Conservation (phyloP, 148 eudicot genomes). For the Silene latifolia region DNA sequence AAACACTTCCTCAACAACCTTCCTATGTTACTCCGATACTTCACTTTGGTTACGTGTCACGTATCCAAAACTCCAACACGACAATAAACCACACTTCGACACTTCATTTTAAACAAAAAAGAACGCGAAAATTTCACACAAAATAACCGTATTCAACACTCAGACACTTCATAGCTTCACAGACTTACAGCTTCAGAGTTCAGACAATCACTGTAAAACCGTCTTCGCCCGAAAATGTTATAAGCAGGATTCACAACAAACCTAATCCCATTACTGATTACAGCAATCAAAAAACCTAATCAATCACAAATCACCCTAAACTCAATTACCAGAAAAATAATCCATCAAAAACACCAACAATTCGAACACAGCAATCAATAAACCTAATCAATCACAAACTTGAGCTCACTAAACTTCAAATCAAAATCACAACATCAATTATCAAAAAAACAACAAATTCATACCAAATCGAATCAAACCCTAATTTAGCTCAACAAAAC, state of each 20-base stretch:
- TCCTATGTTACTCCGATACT: background rate
- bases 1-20: no score
- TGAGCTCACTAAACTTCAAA: background rate
- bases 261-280: background rate
- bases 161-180: background rate
- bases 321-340: background rate
- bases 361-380: background rate
- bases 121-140: background rate
- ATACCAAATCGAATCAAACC: conserved; percentile 13
- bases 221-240: background rate
- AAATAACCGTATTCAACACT: no score
- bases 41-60: background rate
- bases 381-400: background rate
- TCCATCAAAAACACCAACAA: no score
- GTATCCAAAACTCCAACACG: no score
- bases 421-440: background rate
- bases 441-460: background rate
- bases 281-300: background rate
- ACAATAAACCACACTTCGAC: background rate
- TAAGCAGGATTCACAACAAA: background rate
- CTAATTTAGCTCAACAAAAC: background rate
- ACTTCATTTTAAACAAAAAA: background rate
- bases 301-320: background rate
- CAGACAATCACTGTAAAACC: no score
- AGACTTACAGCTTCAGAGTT: no score